These are phyloP conservation scores for Leucocoprinus gongylophorus DNA, from an alignment of 1,284 basidiomycete genomes.

Conservation along the genomic window DNA sequence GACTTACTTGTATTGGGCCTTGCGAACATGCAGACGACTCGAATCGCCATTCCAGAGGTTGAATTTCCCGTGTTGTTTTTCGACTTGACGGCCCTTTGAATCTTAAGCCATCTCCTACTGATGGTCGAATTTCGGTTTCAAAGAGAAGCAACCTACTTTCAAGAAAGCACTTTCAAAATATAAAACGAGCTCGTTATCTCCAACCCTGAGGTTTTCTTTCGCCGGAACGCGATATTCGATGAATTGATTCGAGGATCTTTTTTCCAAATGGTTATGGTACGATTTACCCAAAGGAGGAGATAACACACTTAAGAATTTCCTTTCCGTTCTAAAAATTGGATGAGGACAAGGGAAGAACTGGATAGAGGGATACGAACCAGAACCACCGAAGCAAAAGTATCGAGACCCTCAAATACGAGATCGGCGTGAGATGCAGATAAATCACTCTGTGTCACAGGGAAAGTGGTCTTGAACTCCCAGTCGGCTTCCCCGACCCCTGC, in stretches of 20 bases:
- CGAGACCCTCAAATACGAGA: conserved; percentile 81
- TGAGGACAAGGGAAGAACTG: background rate
- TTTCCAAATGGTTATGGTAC: background rate
- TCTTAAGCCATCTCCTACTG: background rate
- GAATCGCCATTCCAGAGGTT: conserved; percentile 84
- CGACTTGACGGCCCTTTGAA: conserved; percentile 54
- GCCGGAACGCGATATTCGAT: conserved; percentile 56
- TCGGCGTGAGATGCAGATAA: conserved; percentile 49
- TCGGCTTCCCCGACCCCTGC: conserved; percentile 81
- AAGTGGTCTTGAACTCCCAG: conserved; percentile 77
- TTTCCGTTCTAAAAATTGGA: conserved; percentile 54
- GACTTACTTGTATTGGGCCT: conserved; percentile 78
- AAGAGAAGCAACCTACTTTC: conserved; percentile 38
- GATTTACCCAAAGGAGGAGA: background rate
- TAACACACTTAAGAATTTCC: conserved; percentile 52
- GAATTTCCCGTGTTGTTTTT: conserved; percentile 53
- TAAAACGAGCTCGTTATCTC: conserved; percentile 63
- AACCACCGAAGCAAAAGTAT: conserved; percentile 71
- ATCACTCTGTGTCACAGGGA: conserved; percentile 47
- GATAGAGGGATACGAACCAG: conserved; percentile 42
- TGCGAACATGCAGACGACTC: conserved; percentile 79
- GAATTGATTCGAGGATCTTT: conserved; percentile 66
- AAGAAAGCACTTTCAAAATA: conserved; percentile 72
- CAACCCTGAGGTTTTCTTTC: conserved; percentile 46
- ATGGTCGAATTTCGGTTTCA: background rate